Conservation (phyloP, 345 rosid species). For the Populus pruinosa region DNA sequence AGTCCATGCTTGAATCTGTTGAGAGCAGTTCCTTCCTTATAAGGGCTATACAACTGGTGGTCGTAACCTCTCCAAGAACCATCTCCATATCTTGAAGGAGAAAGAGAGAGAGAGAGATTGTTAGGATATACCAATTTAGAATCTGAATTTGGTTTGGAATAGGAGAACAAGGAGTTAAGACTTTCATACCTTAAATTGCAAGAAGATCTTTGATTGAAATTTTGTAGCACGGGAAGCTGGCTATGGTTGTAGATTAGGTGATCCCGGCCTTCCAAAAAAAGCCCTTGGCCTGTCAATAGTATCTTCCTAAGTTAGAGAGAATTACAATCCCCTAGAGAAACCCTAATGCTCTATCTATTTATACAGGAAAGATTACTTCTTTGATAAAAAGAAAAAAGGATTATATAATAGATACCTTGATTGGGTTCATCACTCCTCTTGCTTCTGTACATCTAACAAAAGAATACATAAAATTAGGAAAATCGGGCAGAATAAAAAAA, state of each 20-base stretch:
- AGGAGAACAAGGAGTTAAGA: not conserved
- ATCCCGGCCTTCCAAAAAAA: constrained; percentile 39
- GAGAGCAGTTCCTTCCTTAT: constrained; percentile 19
- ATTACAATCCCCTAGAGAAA: not conserved
- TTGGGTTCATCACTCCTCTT: constrained; percentile 22
- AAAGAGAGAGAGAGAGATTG: not conserved
- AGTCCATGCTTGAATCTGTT: constrained; percentile 27
- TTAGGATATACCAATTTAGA: not conserved
- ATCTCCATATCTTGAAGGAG: constrained; percentile 41
- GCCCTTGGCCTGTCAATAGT: constrained; percentile 44
- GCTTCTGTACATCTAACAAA: constrained; percentile 45
- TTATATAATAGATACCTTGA: constrained; percentile 15
- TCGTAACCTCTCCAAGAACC: constrained; percentile 40
- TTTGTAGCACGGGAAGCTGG: constrained; percentile 60
- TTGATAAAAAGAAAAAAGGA: not conserved
- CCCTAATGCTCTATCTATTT: constrained; percentile 29
- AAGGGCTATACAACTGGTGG: constrained; percentile 22
- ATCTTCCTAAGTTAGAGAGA: constrained; percentile 8
- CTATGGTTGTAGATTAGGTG: constrained; percentile 51
- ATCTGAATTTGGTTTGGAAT: not conserved
- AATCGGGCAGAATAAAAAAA: not conserved
- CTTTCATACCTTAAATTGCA: constrained; percentile 26
- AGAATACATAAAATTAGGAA: not conserved
- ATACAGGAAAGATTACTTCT: not conserved
- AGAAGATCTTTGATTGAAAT: constrained; percentile 48